Percentiles rank a stretch among this genome's conserved stretches.
phyloP scores from a whole-genome alignment of 257 asterid genomes.

The Solanum etuberosum region DNA sequence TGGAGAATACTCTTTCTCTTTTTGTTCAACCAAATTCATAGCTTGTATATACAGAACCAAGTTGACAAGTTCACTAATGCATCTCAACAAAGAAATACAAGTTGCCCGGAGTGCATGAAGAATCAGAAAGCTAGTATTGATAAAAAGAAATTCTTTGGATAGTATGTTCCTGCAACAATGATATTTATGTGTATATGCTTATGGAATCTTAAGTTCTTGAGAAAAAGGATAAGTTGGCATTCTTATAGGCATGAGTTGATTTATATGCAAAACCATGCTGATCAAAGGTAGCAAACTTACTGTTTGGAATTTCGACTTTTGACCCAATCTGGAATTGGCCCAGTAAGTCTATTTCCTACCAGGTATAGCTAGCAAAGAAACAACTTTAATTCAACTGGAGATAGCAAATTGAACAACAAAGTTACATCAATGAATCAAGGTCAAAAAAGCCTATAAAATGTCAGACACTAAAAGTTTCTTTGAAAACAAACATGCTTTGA shows the following conservation, averaged over 20 bases:
- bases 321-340: slow-evolving; percentile 32
- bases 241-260: background rate
- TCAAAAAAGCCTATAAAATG: background rate
- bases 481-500: background rate
- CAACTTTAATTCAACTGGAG: background rate
- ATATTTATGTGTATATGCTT: background rate
- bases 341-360: slow-evolving; percentile 36
- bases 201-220: background rate
- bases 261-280: background rate
- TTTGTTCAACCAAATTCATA: background rate
- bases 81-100: background rate
- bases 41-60: background rate
- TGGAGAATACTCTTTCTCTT: background rate
- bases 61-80: background rate
- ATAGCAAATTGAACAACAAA: background rate
- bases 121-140: background rate
- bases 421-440: background rate
- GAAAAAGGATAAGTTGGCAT: background rate
- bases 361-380: slow-evolving; percentile 21
- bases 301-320: background rate
- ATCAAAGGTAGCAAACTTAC: slow-evolving; percentile 15
- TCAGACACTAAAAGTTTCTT: background rate
- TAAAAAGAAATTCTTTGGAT: background rate
- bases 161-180: background rate
- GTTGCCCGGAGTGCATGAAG: background rate